Evolutionary conservation across 306 rosid species (phyloP).

Genomic region (Cicer yamashitae): DNA sequence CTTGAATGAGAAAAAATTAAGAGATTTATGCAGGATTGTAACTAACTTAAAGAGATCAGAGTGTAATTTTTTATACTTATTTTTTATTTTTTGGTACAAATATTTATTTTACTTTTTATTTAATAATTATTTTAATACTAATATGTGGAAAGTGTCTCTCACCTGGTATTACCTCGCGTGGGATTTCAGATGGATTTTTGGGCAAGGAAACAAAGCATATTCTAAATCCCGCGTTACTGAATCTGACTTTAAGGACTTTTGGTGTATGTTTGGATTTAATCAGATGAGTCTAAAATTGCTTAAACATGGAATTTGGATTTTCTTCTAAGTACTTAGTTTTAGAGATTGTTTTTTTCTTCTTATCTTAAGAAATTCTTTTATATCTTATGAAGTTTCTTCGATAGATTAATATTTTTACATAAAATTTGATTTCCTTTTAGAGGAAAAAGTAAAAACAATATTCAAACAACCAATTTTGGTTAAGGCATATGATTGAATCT

Average conservation of each 20-base stretch:
- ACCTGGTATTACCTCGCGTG: slow-evolving; percentile 55
- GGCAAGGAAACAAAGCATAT: slow-evolving; percentile 3
- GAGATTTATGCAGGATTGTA: too few species aligned
- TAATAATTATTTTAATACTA: not conserved
- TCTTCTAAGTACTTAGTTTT: not conserved
- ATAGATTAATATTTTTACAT: too few species aligned
- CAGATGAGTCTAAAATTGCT: not conserved
- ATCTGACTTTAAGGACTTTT: not conserved
- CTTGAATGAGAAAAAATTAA: too few species aligned
- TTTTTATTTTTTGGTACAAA: too few species aligned
- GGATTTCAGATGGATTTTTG: slow-evolving; percentile 27
- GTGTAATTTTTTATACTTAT: too few species aligned
- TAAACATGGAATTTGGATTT: not conserved
- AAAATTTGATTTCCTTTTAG: too few species aligned
- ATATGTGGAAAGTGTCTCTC: slow-evolving; percentile 52
- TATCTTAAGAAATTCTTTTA: not conserved
- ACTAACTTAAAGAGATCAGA: too few species aligned
- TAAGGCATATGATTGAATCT: too few species aligned
- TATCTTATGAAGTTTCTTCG: too few species aligned
- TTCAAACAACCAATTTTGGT: too few species aligned
- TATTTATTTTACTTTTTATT: not conserved
- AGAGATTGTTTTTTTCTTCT: not conserved
- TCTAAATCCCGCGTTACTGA: not conserved
- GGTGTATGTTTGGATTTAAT: slow-evolving; percentile 4
- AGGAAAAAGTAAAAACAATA: too few species aligned